Conservation (phyloP, 805 yeast genomes). For the Debaryomyces castellii region DNA sequence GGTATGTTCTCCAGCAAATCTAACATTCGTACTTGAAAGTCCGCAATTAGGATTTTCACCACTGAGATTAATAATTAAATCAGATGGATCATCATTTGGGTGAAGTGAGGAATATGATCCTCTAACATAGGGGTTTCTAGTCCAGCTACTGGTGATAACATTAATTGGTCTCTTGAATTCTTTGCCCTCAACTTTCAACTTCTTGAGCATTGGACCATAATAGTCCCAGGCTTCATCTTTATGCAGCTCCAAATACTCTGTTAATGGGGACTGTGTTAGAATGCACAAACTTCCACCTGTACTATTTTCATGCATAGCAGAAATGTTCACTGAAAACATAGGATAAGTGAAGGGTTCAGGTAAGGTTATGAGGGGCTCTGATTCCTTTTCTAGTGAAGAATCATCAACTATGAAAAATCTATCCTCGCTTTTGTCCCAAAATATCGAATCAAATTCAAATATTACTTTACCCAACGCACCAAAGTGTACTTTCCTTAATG, state of each 20-base stretch:
- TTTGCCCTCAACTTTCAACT: slow-evolving; percentile 17
- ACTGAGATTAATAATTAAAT: slow-evolving; percentile 57
- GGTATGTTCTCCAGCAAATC: slow-evolving; percentile 94
- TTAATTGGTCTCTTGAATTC: slow-evolving; percentile 25
- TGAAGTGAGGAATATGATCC: slow-evolving; percentile 81
- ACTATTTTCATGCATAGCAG: slow-evolving; percentile 32
- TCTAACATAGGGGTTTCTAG: slow-evolving; percentile 69
- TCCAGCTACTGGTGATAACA: slow-evolving; percentile 66
- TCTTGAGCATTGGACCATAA: slow-evolving; percentile 52
- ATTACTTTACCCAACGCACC: slow-evolving; percentile 44
- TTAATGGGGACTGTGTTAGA: slow-evolving; percentile 71
- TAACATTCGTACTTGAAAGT: slow-evolving; percentile 45
- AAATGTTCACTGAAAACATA: slow-evolving; percentile 57
- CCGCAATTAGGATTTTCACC: slow-evolving; percentile 34
- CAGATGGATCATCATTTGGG: slow-evolving; percentile 69
- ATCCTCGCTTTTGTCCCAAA: slow-evolving; percentile 45
- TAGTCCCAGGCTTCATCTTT: slow-evolving; percentile 57
- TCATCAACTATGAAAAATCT: slow-evolving; percentile 32
- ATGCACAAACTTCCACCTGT: slow-evolving; percentile 57
- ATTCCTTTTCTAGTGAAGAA: neutral
- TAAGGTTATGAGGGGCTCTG: slow-evolving; percentile 7
- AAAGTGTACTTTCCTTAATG: slow-evolving; percentile 29
- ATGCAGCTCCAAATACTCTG: slow-evolving; percentile 54
- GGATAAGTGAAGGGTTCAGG: slow-evolving; percentile 61
- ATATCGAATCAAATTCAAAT: slow-evolving; percentile 37